Percentiles rank a stretch among this genome's conserved stretches.
Evolutionary conservation across 164 flowering plant genomes (phyloP).

Genomic region (Kalanchoe fedtschenkoi): DNA sequence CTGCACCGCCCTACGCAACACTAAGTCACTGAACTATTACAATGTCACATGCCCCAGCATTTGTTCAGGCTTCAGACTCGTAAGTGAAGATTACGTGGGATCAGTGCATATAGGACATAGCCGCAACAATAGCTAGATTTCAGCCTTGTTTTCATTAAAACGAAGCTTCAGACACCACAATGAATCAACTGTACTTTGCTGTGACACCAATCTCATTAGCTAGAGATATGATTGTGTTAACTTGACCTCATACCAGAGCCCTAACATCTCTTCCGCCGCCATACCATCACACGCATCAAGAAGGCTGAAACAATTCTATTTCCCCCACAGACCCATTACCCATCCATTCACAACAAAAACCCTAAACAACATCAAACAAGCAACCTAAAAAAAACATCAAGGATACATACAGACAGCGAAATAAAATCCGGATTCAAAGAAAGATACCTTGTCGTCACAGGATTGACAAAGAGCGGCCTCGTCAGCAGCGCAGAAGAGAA

Average conservation of each 20-base stretch:
- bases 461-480: slow-evolving; percentile 73
- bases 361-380: not conserved
- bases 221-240: not conserved
- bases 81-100: too few relatives aligned
- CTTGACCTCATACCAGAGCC: not conserved
- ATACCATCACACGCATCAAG: not conserved
- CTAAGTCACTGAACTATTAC: too few relatives aligned
- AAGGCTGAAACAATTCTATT: not conserved
- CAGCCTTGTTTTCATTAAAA: not conserved
- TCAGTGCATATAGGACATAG: not conserved
- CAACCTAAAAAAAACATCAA: not conserved
- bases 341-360: not conserved
- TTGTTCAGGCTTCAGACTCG: too few relatives aligned
- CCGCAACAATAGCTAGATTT: not conserved
- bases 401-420: not conserved
- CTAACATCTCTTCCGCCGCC: not conserved
- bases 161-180: not conserved
- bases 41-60: too few relatives aligned
- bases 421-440: not conserved
- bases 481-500: slow-evolving; percentile 73
- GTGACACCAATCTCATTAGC: not conserved
- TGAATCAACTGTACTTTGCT: not conserved
- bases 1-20: too few relatives aligned
- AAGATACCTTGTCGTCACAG: slow-evolving; percentile 53
- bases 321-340: not conserved